These are phyloP conservation scores for Tuber melanosporum DNA, from an alignment of 495 filamentous ascomycete species.

Conservation along the genomic window DNA sequence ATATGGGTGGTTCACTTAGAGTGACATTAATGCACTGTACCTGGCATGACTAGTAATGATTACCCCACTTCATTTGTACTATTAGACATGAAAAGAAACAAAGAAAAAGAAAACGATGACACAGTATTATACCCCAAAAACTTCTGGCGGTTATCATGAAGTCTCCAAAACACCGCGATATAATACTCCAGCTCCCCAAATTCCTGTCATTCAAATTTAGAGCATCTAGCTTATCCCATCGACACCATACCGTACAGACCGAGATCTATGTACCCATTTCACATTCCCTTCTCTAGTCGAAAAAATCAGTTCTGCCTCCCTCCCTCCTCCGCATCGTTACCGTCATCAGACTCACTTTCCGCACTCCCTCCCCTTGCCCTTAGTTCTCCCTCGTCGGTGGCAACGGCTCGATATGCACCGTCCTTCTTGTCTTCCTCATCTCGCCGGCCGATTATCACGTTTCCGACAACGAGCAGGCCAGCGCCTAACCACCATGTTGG, in stretches of 20 bases:
- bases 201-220: background rate
- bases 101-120: background rate
- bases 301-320: background rate
- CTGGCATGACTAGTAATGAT: background rate
- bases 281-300: background rate
- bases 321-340: background rate
- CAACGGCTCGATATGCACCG: conserved; percentile 24
- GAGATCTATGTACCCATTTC: background rate
- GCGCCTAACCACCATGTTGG: conserved; percentile 88
- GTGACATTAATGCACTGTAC: background rate
- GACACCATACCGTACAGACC: background rate
- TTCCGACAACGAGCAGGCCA: conserved; percentile 74
- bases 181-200: background rate
- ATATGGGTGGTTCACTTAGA: background rate
- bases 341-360: background rate
- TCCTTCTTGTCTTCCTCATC: conserved; percentile 50
- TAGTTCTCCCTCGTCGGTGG: conserved; percentile 12
- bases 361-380: background rate
- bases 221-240: background rate
- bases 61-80: background rate
- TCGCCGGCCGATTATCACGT: conserved; percentile 80
- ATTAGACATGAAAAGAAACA: background rate
- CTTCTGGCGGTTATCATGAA: background rate
- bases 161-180: background rate
- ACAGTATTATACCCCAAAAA: background rate